phyloP scores from a whole-genome alignment of 2,329 filamentous ascomycete species.

The Fusarium camptoceras region DNA sequence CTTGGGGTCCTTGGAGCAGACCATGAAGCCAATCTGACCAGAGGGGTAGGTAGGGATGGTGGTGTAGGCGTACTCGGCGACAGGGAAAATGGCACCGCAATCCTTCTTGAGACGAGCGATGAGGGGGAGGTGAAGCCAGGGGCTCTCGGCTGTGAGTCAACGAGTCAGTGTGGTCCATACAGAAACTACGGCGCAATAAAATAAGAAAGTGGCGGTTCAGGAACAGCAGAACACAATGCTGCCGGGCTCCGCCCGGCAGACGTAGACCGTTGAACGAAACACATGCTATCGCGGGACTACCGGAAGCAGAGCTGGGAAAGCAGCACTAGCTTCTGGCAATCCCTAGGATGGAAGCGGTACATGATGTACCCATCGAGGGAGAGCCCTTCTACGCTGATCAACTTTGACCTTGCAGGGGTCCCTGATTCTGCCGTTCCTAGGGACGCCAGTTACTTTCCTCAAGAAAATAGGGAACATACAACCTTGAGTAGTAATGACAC shows the following conservation, averaged over 20 bases:
- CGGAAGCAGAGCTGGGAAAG: conserved; percentile 53
- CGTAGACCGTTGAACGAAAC: conserved; percentile 28
- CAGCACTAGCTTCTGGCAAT: conserved; percentile 55
- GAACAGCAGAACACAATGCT: conserved; percentile 35
- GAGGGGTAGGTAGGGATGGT: conserved; percentile 99
- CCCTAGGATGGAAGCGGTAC: conserved; percentile 49
- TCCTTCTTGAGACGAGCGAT: conserved; percentile 97
- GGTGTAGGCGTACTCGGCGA: conserved; percentile 98
- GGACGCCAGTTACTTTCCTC: conserved; percentile 54
- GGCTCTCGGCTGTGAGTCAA: conserved; percentile 84
- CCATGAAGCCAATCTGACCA: conserved; percentile 99
- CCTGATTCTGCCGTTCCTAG: conserved; percentile 50
- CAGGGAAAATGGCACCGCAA: conserved; percentile 96
- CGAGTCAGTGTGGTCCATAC: conserved; percentile 32
- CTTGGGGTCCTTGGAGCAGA: conserved; percentile 93
- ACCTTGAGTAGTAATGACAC: conserved; percentile 99
- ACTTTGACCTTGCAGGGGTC: conserved; percentile 37
- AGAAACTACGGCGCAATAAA: conserved; percentile 21
- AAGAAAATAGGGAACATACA: conserved; percentile 85
- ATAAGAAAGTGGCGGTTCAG: conserved; percentile 34
- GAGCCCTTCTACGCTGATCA: conserved; percentile 30
- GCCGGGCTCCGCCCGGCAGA: conserved; percentile 19
- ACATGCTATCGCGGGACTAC: conserved; percentile 53
- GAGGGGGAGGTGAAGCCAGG: conserved; percentile 96
- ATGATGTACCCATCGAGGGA: conserved; percentile 44